These are phyloP conservation scores for Trichosanthes truncata DNA, from an alignment of 306 rosid genomes.

Conservation along the genomic window DNA sequence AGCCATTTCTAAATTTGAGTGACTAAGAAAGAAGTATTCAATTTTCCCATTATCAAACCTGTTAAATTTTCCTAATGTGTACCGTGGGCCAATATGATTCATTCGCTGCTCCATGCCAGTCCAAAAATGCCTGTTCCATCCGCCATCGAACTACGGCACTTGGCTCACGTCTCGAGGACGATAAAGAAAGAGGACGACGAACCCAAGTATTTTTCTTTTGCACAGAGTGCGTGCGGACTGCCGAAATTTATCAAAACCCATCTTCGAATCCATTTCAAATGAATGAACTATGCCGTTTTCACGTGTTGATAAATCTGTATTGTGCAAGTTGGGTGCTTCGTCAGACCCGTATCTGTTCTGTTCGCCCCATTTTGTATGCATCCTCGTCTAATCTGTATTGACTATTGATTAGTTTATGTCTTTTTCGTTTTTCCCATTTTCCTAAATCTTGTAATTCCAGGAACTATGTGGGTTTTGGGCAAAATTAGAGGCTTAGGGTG, in stretches of 20 bases:
- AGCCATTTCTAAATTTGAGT: not conserved
- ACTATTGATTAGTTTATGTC: not conserved
- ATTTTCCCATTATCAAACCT: not conserved
- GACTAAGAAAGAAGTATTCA: not conserved
- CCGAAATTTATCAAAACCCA: not conserved
- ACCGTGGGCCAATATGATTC: not conserved
- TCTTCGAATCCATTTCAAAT: not conserved
- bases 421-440: not conserved
- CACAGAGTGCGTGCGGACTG: slow-evolving; percentile 1
- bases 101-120: not conserved
- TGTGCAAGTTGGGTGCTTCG: not conserved
- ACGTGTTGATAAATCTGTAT: not conserved
- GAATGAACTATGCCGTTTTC: not conserved
- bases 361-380: not conserved
- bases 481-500: not conserved
- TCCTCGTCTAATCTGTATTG: not conserved
- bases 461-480: not conserved
- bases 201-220: not conserved
- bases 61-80: not conserved
- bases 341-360: not conserved
- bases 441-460: not conserved
- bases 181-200: slow-evolving; percentile 1
- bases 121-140: not conserved
- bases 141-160: not conserved
- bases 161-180: not conserved